A percentile compares a stretch with the other conserved stretches of the same genome.
Evolutionary conservation across 306 rosid genomes (phyloP).

Genomic region (Castanea mollissima): DNA sequence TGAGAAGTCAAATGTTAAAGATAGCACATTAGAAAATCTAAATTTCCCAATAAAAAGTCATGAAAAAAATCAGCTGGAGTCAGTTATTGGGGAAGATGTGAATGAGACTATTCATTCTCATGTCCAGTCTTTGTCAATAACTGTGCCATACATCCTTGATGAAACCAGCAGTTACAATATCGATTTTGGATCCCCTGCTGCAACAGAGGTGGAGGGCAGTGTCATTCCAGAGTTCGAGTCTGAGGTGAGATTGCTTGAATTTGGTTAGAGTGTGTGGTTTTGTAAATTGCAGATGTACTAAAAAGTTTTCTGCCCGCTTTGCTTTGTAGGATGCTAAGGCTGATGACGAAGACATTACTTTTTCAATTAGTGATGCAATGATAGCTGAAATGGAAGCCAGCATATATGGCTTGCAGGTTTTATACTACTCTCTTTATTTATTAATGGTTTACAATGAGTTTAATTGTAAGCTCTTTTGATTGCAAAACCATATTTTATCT

Average conservation of each 20-base stretch:
- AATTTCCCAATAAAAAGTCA: constrained; percentile 21
- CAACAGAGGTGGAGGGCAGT: constrained; percentile 53
- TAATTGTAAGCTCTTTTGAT: neutral
- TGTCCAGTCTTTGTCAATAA: constrained; percentile 18
- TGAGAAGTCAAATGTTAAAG: constrained; percentile 31
- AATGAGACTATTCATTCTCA: constrained; percentile 19
- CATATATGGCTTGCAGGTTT: constrained; percentile 81
- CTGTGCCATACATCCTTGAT: constrained; percentile 15
- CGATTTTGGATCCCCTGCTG: constrained; percentile 39
- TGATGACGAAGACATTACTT: constrained; percentile 36
- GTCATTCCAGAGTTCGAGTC: constrained; percentile 47
- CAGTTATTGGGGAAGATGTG: constrained; percentile 24
- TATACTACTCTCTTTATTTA: constrained; percentile 24
- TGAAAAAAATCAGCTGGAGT: constrained; percentile 26
- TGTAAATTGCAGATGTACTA: neutral
- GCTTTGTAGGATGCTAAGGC: constrained; percentile 54
- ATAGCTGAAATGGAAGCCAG: constrained; percentile 84
- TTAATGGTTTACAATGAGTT: constrained; percentile 3
- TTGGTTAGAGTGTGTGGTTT: constrained; percentile 17
- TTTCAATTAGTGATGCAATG: constrained; percentile 61
- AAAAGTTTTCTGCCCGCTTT: constrained; percentile 14
- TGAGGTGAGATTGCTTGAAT: constrained; percentile 47
- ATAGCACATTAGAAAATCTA: constrained; percentile 23
- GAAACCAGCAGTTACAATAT: constrained; percentile 32
- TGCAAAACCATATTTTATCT: neutral